A percentile compares a stretch with the other conserved stretches of the same genome.
phyloP scores from a whole-genome alignment of 2,329 filamentous ascomycete genomes.

The Fusarium cyanostomum region DNA sequence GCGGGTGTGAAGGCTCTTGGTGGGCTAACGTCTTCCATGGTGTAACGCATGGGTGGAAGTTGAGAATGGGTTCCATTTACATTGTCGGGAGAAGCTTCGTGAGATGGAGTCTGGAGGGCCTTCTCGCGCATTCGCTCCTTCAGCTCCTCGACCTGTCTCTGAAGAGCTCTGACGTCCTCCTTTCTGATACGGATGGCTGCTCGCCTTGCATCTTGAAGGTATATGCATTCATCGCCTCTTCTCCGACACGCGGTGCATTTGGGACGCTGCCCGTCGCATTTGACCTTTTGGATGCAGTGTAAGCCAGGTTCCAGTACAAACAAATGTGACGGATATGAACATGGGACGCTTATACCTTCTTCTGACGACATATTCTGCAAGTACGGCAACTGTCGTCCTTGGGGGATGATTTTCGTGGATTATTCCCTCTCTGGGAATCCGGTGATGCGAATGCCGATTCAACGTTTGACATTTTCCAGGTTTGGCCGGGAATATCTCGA shows the following conservation, averaged over 20 bases:
- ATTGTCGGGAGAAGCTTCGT: neutral
- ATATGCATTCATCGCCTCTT: neutral
- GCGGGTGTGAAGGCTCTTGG: neutral
- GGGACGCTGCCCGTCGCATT: neutral
- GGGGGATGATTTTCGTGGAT: neutral
- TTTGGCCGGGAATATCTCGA: neutral
- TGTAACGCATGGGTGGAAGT: neutral
- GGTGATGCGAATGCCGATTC: constrained; percentile 3
- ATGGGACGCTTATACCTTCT: too few relatives aligned
- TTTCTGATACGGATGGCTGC: neutral
- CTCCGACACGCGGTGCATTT: neutral
- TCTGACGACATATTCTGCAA: neutral
- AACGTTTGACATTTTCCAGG: neutral
- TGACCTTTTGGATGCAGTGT: neutral
- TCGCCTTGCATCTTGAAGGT: neutral
- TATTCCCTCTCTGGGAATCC: neutral
- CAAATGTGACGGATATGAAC: too few relatives aligned
- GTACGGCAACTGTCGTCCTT: constrained; percentile 1
- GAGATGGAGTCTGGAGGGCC: neutral
- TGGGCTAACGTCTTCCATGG: neutral
- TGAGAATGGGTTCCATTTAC: neutral
- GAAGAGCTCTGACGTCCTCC: constrained; percentile 1
- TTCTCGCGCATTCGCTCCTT: neutral
- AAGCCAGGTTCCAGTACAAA: too few relatives aligned
- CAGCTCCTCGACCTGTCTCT: neutral